A percentile compares a stretch with the other conserved stretches of the same genome.
These are phyloP conservation scores for Ammopiptanthus mongolicus DNA, from an alignment of 306 rosid species.

Conservation along the genomic window DNA sequence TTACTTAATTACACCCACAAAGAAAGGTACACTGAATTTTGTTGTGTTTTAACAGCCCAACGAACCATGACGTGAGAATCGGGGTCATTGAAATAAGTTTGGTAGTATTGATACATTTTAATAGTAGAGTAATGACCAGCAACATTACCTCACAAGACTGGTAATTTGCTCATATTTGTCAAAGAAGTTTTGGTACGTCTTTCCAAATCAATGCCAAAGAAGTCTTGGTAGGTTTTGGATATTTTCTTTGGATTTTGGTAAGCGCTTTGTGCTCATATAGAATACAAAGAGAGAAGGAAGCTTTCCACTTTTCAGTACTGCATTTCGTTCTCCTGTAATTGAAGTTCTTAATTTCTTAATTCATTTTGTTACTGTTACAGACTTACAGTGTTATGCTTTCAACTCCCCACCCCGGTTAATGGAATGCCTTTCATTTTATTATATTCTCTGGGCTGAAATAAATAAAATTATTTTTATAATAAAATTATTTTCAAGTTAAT, in stretches of 20 bases:
- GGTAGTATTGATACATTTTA: background rate
- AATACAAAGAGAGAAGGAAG: background rate
- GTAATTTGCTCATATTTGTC: conserved; percentile 19
- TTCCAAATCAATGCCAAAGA: conserved; percentile 16
- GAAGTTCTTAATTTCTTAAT: background rate
- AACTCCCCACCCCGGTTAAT: background rate
- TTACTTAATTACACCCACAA: background rate
- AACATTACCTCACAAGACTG: background rate
- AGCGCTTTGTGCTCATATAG: background rate
- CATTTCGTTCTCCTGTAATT: background rate
- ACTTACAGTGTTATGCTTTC: background rate
- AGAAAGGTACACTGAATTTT: background rate
- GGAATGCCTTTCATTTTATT: background rate
- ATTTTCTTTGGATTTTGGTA: background rate
- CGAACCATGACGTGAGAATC: background rate
- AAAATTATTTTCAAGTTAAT: background rate
- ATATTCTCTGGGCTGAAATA: background rate
- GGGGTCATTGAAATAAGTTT: background rate
- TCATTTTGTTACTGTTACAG: background rate
- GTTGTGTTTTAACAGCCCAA: background rate
- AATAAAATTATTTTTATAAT: background rate
- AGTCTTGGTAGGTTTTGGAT: conserved; percentile 17
- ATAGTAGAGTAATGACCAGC: background rate
- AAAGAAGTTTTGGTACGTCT: conserved; percentile 27
- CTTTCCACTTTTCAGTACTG: background rate